Conservation (phyloP, 2,329 filamentous ascomycete genomes). For the Alternaria dauci region DNA sequence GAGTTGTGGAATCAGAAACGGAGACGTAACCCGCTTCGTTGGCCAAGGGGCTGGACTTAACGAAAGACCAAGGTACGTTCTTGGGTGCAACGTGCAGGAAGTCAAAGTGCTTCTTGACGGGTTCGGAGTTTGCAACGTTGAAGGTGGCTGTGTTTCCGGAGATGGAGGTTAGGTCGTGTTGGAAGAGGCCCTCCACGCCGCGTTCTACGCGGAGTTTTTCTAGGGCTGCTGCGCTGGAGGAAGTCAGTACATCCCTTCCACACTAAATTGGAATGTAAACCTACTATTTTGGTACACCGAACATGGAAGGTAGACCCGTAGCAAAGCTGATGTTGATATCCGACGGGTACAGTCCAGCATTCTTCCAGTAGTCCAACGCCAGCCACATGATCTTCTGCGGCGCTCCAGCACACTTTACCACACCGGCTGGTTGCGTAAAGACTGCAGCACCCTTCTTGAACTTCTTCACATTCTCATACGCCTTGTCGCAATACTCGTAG, state of each 20-base stretch:
- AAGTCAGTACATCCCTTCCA: neutral
- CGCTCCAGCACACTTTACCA: conserved; percentile 52
- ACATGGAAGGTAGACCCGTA: conserved; percentile 52
- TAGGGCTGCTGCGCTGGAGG: conserved; percentile 42
- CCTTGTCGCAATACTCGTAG: conserved; percentile 52
- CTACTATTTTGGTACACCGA: conserved; percentile 50
- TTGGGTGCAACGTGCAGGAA: conserved; percentile 51
- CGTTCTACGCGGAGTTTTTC: conserved; percentile 48
- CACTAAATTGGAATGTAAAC: neutral
- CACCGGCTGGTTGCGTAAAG: conserved; percentile 52
- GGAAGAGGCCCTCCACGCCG: conserved; percentile 51
- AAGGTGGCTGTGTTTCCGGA: conserved; percentile 51
- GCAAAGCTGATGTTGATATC: conserved; percentile 51
- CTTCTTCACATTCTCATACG: conserved; percentile 39
- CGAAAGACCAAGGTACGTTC: conserved; percentile 49
- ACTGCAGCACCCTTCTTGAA: conserved; percentile 48
- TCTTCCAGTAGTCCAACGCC: conserved; percentile 51
- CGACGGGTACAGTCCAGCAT: conserved; percentile 44
- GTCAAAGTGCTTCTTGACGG: conserved; percentile 48
- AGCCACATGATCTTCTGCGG: conserved; percentile 56
- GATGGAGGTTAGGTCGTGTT: conserved; percentile 50
- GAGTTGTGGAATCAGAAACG: conserved; percentile 47
- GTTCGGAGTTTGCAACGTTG: conserved; percentile 32
- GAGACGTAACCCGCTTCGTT: conserved; percentile 51
- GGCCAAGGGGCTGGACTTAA: conserved; percentile 47